phyloP scores from a whole-genome alignment of 208 protist species.

The Leishmania gerbilli region DNA sequence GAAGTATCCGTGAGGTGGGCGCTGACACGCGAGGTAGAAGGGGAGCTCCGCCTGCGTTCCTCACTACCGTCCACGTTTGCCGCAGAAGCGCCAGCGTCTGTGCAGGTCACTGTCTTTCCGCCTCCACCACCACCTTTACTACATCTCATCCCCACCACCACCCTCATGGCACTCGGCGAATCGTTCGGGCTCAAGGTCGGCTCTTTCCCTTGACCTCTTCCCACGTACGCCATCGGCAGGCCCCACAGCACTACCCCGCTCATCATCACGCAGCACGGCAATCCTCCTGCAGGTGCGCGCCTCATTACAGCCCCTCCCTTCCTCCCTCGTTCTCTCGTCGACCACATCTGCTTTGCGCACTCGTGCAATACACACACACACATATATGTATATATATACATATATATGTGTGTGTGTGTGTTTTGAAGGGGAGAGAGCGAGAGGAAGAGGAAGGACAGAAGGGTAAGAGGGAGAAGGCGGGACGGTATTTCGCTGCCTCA shows the following conservation, averaged over 20 bases:
- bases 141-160: background rate
- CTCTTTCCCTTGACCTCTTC: background rate
- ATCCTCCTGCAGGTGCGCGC: background rate
- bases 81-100: background rate
- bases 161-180: background rate
- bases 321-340: background rate
- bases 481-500: too few species aligned
- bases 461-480: too few species aligned
- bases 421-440: background rate
- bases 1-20: background rate
- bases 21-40: background rate
- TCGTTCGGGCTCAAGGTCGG: background rate
- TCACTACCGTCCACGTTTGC: background rate
- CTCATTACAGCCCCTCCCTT: background rate
- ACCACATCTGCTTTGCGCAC: background rate
- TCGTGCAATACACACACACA: background rate
- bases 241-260: background rate
- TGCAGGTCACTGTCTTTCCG: conserved; percentile 6
- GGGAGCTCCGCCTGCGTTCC: background rate
- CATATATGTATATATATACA: too few species aligned
- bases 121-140: background rate
- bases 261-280: background rate
- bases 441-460: background rate
- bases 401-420: too few species aligned
- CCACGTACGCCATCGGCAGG: background rate